Percentiles rank a stretch among this genome's conserved stretches.
Evolutionary conservation across 2,329 filamentous ascomycete genomes (phyloP).

Genomic region (Seiridium cupressi): DNA sequence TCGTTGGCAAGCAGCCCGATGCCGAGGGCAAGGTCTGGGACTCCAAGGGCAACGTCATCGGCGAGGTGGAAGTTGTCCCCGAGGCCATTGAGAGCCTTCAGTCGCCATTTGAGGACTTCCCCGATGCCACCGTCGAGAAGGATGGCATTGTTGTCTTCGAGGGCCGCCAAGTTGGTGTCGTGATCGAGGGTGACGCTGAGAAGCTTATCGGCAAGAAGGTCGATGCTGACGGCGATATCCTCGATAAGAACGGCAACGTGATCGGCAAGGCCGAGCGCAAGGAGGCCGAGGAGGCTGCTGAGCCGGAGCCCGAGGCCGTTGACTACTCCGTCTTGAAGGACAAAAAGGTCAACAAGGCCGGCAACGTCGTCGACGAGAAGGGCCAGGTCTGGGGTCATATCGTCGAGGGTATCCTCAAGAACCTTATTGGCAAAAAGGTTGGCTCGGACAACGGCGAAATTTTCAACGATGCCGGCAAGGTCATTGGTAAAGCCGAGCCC

Average conservation of each 20-base stretch:
- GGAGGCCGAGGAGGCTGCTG: slow-evolving; percentile 28
- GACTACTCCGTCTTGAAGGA: slow-evolving; percentile 51
- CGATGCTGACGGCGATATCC: slow-evolving; percentile 33
- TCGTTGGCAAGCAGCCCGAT: slow-evolving; percentile 40
- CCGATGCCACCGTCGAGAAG: slow-evolving; percentile 32
- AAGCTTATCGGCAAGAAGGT: slow-evolving; percentile 33
- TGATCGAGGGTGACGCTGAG: slow-evolving; percentile 34
- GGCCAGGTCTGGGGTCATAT: slow-evolving; percentile 60
- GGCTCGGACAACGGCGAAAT: slow-evolving; percentile 64
- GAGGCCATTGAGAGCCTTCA: slow-evolving; percentile 30
- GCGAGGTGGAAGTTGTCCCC: slow-evolving; percentile 39
- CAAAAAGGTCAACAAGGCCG: slow-evolving; percentile 57
- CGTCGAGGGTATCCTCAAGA: slow-evolving; percentile 60
- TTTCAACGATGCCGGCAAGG: slow-evolving; percentile 68
- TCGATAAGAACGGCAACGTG: slow-evolving; percentile 33
- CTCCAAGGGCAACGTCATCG: slow-evolving; percentile 28
- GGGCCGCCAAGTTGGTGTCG: slow-evolving; percentile 33
- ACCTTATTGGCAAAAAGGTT: slow-evolving; percentile 61
- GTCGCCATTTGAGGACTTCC: slow-evolving; percentile 33
- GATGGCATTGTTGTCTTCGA: slow-evolving; percentile 35
- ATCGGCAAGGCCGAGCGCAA: slow-evolving; percentile 32
- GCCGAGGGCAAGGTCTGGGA: slow-evolving; percentile 41
- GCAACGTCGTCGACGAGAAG: slow-evolving; percentile 54
- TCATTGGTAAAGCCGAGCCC: slow-evolving; percentile 66
- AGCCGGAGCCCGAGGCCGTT: slow-evolving; percentile 30